Percentiles rank a stretch among this genome's conserved stretches.
Conservation (phyloP, 495 filamentous ascomycete species). For the Xylaria cubensis region DNA sequence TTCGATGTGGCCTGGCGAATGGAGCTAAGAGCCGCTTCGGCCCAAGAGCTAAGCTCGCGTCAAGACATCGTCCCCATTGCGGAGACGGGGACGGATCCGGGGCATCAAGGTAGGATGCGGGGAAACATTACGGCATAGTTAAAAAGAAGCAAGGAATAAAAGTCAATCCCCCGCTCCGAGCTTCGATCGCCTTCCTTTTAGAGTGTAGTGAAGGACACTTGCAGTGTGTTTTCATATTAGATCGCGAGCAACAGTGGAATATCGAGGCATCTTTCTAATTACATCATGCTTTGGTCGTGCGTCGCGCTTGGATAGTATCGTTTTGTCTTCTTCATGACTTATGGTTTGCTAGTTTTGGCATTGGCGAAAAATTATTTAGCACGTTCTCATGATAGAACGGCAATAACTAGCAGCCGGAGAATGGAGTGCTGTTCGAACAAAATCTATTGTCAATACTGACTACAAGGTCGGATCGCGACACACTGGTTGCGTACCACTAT, state of each 20-base stretch:
- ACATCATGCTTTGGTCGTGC: background rate
- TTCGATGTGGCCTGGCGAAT: background rate
- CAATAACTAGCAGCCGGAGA: background rate
- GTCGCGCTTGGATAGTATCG: background rate
- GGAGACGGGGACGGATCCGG: slow-evolving; percentile 8
- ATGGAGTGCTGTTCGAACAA: background rate
- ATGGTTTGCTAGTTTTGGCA: background rate
- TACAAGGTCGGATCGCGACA: background rate
- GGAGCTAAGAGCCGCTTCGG: background rate
- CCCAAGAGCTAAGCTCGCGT: slow-evolving; percentile 8
- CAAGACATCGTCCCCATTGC: background rate
- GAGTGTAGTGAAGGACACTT: background rate
- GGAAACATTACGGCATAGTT: slow-evolving; percentile 13
- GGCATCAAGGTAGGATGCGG: background rate
- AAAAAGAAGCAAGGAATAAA: slow-evolving; percentile 4
- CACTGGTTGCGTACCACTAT: background rate
- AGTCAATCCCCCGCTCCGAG: slow-evolving; percentile 5
- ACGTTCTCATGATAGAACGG: background rate
- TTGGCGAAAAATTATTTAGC: background rate
- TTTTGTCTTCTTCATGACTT: background rate
- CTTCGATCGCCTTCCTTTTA: background rate
- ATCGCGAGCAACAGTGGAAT: background rate
- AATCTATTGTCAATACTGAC: background rate
- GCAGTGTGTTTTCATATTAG: background rate
- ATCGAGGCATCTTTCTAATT: background rate